These are phyloP conservation scores for Daldinia sp. DNA, from an alignment of 2,329 filamentous ascomycete species.

Conservation along the genomic window DNA sequence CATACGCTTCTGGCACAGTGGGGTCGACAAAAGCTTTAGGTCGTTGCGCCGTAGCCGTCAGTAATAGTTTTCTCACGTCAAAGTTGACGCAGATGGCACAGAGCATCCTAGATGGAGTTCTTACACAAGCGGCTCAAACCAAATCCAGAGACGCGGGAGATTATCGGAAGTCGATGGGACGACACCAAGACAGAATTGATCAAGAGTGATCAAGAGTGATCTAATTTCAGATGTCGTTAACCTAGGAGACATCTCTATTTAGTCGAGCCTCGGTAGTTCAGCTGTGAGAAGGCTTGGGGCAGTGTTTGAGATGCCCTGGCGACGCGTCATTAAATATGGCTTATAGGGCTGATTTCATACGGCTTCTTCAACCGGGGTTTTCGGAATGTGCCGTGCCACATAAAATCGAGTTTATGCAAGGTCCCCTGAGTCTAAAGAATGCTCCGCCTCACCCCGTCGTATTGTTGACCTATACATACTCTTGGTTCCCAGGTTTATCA, in stretches of 20 bases:
- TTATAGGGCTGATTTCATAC: constrained; percentile 33
- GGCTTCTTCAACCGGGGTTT: constrained; percentile 20
- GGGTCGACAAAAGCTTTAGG: constrained; percentile 20
- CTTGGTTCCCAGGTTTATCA: not conserved
- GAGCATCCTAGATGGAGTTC: constrained; percentile 11
- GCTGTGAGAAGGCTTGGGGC: constrained; percentile 13
- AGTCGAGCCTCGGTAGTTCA: constrained; percentile 7
- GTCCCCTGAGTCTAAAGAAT: constrained; percentile 20
- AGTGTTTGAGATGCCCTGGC: constrained; percentile 16
- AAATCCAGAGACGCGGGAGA: not conserved
- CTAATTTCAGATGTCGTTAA: constrained; percentile 5
- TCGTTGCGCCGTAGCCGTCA: constrained; percentile 16
- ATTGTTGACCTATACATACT: constrained; percentile 16
- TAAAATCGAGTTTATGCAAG: constrained; percentile 24
- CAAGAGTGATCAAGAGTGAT: not conserved
- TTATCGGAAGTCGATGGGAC: not conserved
- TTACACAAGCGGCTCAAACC: too few relatives aligned
- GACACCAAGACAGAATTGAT: not conserved
- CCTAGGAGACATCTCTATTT: not conserved
- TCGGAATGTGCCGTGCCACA: constrained; percentile 24
- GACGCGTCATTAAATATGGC: constrained; percentile 26
- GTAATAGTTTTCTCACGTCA: constrained; percentile 16
- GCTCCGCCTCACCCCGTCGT: constrained; percentile 38
- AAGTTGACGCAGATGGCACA: constrained; percentile 24
- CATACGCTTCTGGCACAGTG: constrained; percentile 9